Evolutionary conservation across 164 flowering plant species (phyloP), one percentile per base, ranked within the genome.

Genomic region (Tetrastigma voinierianum): DNA sequence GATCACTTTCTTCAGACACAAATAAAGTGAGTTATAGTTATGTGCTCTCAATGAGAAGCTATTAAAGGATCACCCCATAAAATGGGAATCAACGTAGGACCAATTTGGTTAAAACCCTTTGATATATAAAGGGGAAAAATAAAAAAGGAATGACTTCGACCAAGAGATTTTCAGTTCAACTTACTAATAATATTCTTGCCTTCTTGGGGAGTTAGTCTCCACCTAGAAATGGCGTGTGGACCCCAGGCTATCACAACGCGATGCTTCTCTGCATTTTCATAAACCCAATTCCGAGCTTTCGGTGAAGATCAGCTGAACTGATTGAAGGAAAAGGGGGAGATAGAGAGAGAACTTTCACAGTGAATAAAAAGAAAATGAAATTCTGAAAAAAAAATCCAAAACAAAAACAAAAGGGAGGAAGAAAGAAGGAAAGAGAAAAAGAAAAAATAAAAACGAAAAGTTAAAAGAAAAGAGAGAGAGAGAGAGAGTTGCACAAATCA

Each of bases 401-500:
- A 16, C 43, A 16, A n/a, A 40, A 40, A 67, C 6, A 1, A 17
- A 25, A 40, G 12, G 44, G 32, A 60, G 6, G 10, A 17, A 62
- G 13, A 45, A 3, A 61, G 25, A 55, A 12, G 11, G 57, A 53
- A 45, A 47, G 15, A 51, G 12, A 43, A 17, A 24, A 9, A 13
- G 7, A 48, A n/a, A 68, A 13, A 7, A 23, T 15, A 10, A 43
- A 55, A 47, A 20, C 43, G 13, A 51, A 61, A 51, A 57, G 17
- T 32, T 32, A 2, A 18, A 45, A 57, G 32, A 64, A 49, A 44
- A 25, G 17, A 40, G n/a, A n/a, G n/a, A n/a, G n/a, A n/a, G n/a
- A n/a, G n/a, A n/a, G n/a, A n/a, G 68, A 64, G 59, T 43, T 43
- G 77, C 78, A 72, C n/a, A 76, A 76, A 77, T 75, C 70, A 70